These are phyloP conservation scores for Vanrija sp. DNA, from an alignment of 1,284 basidiomycete species.

Conservation along the genomic window DNA sequence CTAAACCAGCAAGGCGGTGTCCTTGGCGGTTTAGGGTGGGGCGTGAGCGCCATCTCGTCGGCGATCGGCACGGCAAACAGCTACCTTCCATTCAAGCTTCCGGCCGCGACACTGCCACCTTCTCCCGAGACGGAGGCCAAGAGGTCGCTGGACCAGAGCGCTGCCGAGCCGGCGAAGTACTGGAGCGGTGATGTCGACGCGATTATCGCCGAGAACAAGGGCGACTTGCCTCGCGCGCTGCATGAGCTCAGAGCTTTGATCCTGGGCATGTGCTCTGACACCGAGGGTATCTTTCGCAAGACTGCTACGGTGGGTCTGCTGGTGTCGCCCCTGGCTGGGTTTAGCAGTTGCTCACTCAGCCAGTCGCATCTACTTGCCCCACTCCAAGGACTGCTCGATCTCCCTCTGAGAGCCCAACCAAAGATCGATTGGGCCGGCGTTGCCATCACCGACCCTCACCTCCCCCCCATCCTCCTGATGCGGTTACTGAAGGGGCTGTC, in stretches of 20 bases:
- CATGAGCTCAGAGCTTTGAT: slow-evolving; percentile 26
- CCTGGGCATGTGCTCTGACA: slow-evolving; percentile 20
- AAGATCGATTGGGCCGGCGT: slow-evolving; percentile 32
- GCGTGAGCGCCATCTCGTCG: neutral
- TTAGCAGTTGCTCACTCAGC: neutral
- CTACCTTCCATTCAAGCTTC: neutral
- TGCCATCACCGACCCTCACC: slow-evolving; percentile 29
- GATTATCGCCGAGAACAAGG: slow-evolving; percentile 17
- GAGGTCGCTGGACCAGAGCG: neutral
- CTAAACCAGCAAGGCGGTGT: neutral
- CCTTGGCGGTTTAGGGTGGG: neutral
- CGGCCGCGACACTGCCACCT: neutral
- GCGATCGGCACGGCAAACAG: slow-evolving; percentile 1
- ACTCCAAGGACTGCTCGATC: slow-evolving; percentile 22
- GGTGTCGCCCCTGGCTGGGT: too few species aligned
- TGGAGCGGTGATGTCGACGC: slow-evolving; percentile 15
- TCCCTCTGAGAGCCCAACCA: slow-evolving; percentile 27
- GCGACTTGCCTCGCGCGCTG: slow-evolving; percentile 23
- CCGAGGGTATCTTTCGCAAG: slow-evolving; percentile 40
- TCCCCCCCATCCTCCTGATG: slow-evolving; percentile 25
- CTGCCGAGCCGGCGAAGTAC: neutral
- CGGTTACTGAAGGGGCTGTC: neutral
- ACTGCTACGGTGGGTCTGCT: slow-evolving; percentile 26
- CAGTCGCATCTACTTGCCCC: slow-evolving; percentile 20
- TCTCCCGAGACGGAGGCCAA: neutral